Percentiles rank a stretch among this genome's conserved stretches.
phyloP scores from a whole-genome alignment of 78 protist genomes.

The Guillardia theta region DNA sequence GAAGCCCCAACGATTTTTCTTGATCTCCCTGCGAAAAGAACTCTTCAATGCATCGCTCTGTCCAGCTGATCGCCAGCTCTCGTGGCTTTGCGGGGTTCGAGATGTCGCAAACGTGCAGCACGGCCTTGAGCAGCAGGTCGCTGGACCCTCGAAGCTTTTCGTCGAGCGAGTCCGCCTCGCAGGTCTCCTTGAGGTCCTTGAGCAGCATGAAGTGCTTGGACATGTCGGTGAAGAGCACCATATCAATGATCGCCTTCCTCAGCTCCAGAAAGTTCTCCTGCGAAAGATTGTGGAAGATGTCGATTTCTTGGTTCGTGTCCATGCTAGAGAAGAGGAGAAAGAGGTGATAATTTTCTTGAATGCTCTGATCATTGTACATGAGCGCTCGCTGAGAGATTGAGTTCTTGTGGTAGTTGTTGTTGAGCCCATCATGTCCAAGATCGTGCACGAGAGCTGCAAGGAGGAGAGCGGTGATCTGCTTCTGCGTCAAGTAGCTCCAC shows the following conservation, averaged over 20 bases:
- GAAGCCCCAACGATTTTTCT: not conserved
- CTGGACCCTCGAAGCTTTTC: not conserved
- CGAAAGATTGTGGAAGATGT: not conserved
- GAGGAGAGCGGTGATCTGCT: too few relatives aligned
- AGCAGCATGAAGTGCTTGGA: not conserved
- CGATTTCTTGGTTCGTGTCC: not conserved
- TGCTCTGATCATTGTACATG: not conserved
- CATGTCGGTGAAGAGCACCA: not conserved
- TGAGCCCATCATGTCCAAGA: not conserved
- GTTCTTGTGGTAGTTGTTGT: conserved; percentile 22
- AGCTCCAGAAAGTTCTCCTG: not conserved
- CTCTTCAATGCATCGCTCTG: not conserved
- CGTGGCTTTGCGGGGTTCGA: not conserved
- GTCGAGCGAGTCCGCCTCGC: not conserved
- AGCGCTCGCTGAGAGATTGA: not conserved
- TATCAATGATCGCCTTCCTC: not conserved
- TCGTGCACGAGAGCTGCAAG: conserved; percentile 2
- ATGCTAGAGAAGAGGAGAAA: not conserved
- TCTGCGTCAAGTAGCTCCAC: too few relatives aligned
- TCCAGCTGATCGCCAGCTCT: not conserved
- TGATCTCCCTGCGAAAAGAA: not conserved
- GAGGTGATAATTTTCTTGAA: conserved; percentile 5
- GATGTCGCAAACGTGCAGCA: not conserved
- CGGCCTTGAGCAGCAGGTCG: not conserved
- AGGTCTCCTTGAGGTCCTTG: not conserved